These are phyloP conservation scores for Marchantia polymorpha DNA, from an alignment of 225 moss, liverwort and hornwort genomes.

Conservation along the genomic window DNA sequence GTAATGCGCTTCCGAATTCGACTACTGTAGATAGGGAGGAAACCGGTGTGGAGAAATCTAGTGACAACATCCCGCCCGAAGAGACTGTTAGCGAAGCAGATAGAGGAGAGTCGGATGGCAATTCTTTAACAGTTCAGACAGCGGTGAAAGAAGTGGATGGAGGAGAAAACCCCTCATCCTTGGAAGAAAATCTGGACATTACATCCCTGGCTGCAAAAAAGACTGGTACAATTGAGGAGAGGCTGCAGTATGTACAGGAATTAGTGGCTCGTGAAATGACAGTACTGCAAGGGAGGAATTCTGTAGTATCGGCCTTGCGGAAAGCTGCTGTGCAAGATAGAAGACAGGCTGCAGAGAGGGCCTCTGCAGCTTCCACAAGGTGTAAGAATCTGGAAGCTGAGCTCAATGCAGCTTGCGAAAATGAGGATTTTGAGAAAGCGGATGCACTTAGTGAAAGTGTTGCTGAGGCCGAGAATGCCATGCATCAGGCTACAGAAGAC, in stretches of 20 bases:
- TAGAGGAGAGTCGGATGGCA: neutral
- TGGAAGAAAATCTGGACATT: slow-evolving; percentile 19
- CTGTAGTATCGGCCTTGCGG: slow-evolving; percentile 29
- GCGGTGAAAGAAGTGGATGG: slow-evolving; percentile 8
- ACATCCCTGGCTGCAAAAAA: slow-evolving; percentile 14
- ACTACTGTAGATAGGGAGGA: neutral
- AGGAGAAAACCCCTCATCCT: neutral
- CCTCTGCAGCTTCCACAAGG: slow-evolving; percentile 31
- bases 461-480: slow-evolving; percentile 33
- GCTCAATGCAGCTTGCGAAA: slow-evolving; percentile 51
- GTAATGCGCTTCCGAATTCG: neutral
- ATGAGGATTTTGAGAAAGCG: slow-evolving; percentile 53
- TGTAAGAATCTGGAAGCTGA: slow-evolving; percentile 45
- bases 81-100: neutral
- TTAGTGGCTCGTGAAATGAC: slow-evolving; percentile 29
- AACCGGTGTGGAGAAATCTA: neutral
- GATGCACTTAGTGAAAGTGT: slow-evolving; percentile 45
- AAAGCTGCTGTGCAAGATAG: slow-evolving; percentile 46
- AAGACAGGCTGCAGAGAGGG: slow-evolving; percentile 39
- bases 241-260: slow-evolving; percentile 30
- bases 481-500: slow-evolving; percentile 36
- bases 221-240: slow-evolving; percentile 35
- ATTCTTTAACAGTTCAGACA: neutral
- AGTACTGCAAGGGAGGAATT: slow-evolving; percentile 31
- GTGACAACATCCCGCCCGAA: neutral